These are phyloP conservation scores for Ocimum tenuiflorum DNA, from an alignment of 257 asterid genomes.

Conservation along the genomic window DNA sequence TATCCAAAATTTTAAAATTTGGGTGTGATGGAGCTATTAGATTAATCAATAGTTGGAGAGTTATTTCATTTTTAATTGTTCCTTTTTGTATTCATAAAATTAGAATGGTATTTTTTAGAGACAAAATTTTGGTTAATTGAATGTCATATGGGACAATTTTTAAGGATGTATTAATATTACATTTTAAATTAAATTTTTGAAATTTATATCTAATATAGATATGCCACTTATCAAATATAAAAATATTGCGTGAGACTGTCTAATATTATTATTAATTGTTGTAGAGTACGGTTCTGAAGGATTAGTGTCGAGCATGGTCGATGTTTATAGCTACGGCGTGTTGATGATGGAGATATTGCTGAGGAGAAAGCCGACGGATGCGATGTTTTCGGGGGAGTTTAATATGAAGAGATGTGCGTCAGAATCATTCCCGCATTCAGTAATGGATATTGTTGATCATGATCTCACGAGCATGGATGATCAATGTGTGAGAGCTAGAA, in stretches of 20 bases:
- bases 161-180: too few species aligned
- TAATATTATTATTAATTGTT: neutral
- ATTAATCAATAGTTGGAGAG: too few species aligned
- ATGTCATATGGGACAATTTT: too few species aligned
- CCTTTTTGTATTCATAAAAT: too few species aligned
- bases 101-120: too few species aligned
- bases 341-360: neutral
- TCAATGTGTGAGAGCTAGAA: neutral
- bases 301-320: neutral
- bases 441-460: neutral
- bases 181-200: too few species aligned
- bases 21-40: too few species aligned
- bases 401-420: constrained; percentile 8
- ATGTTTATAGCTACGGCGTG: constrained; percentile 2
- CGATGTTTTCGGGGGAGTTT: constrained; percentile 6
- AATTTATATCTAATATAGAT: too few species aligned
- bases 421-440: neutral
- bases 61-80: too few species aligned
- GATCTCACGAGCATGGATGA: neutral
- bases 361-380: neutral
- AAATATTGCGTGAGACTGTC: neutral
- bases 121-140: too few species aligned
- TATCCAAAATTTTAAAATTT: too few species aligned
- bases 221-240: neutral
- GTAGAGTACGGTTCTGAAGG: constrained; percentile 11